These are phyloP conservation scores for Gossypium turneri DNA, from an alignment of 345 rosid species.

Conservation along the genomic window DNA sequence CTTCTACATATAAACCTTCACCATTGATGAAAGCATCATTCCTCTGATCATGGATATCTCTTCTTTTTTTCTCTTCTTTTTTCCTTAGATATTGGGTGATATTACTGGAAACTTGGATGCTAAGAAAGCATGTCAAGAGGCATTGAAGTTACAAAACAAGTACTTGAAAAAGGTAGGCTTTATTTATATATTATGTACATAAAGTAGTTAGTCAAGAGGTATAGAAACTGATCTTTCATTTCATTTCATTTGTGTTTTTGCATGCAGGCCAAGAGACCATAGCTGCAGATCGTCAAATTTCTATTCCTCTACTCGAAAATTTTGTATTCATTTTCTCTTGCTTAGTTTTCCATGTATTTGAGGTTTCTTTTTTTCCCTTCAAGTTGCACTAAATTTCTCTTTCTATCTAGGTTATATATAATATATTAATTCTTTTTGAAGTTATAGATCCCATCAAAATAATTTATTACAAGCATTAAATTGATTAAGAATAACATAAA, in stretches of 20 bases:
- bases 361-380: too few relatives aligned
- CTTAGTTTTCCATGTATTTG: neutral
- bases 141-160: constrained; percentile 77
- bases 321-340: neutral
- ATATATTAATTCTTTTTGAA: too few relatives aligned
- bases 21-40: neutral
- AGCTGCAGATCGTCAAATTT: constrained; percentile 3
- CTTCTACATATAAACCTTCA: neutral
- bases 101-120: constrained; percentile 75
- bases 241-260: neutral
- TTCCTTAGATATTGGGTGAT: constrained; percentile 66
- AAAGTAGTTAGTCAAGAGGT: neutral
- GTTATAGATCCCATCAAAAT: too few relatives aligned
- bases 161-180: constrained; percentile 61
- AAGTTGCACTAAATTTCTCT: too few relatives aligned
- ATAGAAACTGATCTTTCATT: neutral
- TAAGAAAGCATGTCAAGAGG: constrained; percentile 71
- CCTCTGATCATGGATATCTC: constrained; percentile 2
- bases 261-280: constrained; percentile 44
- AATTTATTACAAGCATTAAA: too few relatives aligned
- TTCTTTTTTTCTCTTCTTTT: neutral
- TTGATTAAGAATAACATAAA: too few relatives aligned
- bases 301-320: neutral
- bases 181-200: neutral
- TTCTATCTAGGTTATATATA: too few relatives aligned